phyloP scores from a whole-genome alignment of 345 rosid genomes.

The Combretum micranthum region DNA sequence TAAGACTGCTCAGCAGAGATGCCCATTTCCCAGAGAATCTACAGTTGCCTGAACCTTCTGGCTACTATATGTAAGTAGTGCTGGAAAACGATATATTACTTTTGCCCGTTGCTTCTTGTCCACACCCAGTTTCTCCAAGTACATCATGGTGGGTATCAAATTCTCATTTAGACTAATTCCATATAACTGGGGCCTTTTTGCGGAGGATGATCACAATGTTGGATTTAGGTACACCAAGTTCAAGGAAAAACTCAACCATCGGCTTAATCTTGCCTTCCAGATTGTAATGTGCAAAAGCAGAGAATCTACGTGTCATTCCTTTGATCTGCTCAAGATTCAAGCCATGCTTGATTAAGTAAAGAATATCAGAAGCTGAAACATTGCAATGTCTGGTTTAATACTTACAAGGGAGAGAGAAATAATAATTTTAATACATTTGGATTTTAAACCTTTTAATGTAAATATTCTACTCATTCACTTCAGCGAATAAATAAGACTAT shows the following conservation, averaged over 20 bases:
- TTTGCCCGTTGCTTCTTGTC: constrained; percentile 85
- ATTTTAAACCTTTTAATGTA: too few relatives aligned
- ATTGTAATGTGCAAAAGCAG: constrained; percentile 80
- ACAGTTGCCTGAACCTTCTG: constrained; percentile 56
- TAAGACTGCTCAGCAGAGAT: constrained; percentile 48
- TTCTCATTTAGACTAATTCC: constrained; percentile 77
- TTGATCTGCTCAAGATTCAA: constrained; percentile 76
- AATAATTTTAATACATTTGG: too few relatives aligned
- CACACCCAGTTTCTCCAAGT: constrained; percentile 68
- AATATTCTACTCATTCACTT: too few relatives aligned
- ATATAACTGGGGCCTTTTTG: constrained; percentile 81
- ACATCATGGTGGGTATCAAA: constrained; percentile 69
- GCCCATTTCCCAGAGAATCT: constrained; percentile 59
- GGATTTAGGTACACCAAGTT: constrained; percentile 69
- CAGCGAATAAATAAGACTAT: too few relatives aligned
- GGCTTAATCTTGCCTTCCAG: constrained; percentile 85
- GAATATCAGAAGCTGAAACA: constrained; percentile 31
- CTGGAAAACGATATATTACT: constrained; percentile 73
- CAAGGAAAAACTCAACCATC: constrained; percentile 70
- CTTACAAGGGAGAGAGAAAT: background rate
- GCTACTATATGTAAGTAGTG: constrained; percentile 71
- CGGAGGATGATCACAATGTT: constrained; percentile 49
- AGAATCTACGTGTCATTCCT: constrained; percentile 56
- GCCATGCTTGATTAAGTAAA: constrained; percentile 76
- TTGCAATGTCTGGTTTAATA: background rate